Base-by-base conservation (phyloP, 2,329 filamentous ascomycete genomes). In the Fusarium bactridioides region DNA sequence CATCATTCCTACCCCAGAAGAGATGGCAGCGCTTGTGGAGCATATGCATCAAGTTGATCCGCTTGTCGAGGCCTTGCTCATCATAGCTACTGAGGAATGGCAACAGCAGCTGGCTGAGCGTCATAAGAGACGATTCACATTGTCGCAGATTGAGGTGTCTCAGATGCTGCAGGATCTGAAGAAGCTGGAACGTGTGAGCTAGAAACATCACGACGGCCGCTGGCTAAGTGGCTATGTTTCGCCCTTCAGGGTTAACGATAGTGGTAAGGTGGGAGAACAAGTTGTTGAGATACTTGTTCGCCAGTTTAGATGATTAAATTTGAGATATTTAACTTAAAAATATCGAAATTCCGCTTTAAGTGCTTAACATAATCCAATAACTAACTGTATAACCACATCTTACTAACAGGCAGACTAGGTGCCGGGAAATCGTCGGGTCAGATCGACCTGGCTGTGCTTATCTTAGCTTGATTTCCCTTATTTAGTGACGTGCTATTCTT, bases 331-430 rank as follows among this genome's bases (percentile, higher is more conserved):
- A 6, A 15, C 11, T 13, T 40, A 15, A 2, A 40, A 40, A 21
- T 2, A 6, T 10, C 4, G 12, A 10, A 9, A 9, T 10, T 9
- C 5, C 18, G 8, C 8, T 5, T 3, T 0, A 3, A 19, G 18
- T 45, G 11, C 3, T 45, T 15, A 1, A 15, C 3, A 4, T 15
- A 10, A 13, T 15, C 4, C 4, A 19, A 27, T 8, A 11, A 45
- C 0, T 25, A 23, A 19, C 23, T 4, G 6, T 13, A 25, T 25
- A 4, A 12, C 23, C 7, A 45, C 11, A 10, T 45, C 43, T 6
- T 19, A 7, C 4, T 18, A 6, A 13, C 11, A 18, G 16, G 11
- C 11, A 18, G 16, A 7, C 23, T 18, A 44, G 41, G 6, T 3
- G 2, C 15, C 31, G 31, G 31, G 31, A 15, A 33, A 33, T 33